Conservation (phyloP, 495 filamentous ascomycete species). For the Xylaria palmicola region DNA sequence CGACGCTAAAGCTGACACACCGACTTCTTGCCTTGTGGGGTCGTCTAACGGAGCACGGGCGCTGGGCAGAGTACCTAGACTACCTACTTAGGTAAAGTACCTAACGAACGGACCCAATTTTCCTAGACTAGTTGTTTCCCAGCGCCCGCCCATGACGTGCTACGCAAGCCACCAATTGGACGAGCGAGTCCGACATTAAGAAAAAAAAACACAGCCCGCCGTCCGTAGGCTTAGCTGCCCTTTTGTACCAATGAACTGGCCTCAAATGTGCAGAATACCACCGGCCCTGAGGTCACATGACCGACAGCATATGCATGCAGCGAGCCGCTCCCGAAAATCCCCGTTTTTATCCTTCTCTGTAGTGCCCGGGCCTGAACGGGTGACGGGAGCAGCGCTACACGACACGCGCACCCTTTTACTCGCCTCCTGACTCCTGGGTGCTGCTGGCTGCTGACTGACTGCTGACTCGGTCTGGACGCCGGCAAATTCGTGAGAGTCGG, state of each 20-base stretch:
- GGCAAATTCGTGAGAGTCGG: not conserved
- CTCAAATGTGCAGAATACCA: not conserved
- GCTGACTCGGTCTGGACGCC: no score
- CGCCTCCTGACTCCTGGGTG: not conserved
- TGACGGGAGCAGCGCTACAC: no score
- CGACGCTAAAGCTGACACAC: slow-evolving; percentile 10
- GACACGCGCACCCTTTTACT: no score
- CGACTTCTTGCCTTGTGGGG: slow-evolving; percentile 9
- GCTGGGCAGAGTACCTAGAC: no score
- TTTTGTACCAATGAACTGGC: slow-evolving; percentile 21
- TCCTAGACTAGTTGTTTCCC: not conserved
- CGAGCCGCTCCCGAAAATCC: slow-evolving; percentile 36
- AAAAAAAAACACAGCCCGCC: no score
- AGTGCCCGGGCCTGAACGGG: slow-evolving; percentile 5
- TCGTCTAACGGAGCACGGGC: not conserved
- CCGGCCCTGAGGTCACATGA: slow-evolving; percentile 27
- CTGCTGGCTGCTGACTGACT: no score
- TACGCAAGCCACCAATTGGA: not conserved
- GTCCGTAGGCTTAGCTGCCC: slow-evolving; percentile 13
- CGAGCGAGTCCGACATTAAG: no score
- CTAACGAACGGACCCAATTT: not conserved
- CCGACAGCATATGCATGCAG: slow-evolving; percentile 32
- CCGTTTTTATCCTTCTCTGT: slow-evolving; percentile 23
- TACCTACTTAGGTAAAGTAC: not conserved
- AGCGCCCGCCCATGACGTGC: not conserved